Evolutionary conservation across 1,139 yeast genomes (phyloP), one percentile per base, ranked within the genome.

Genomic region (Taiozyma onychis): DNA sequence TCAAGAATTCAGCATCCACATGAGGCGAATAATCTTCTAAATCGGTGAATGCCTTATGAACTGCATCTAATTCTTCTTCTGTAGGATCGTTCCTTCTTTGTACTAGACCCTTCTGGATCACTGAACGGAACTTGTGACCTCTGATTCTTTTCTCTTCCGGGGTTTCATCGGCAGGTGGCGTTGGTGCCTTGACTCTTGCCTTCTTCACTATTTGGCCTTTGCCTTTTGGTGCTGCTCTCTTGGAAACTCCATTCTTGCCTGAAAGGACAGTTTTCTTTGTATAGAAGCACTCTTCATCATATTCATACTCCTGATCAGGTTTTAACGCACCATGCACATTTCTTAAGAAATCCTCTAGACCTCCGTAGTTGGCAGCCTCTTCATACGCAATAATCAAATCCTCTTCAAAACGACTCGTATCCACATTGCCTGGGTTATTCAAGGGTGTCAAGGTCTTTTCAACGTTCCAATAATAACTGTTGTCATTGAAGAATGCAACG

Each of bases 41-140:
- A 45, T 78, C 72, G 53, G 71, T 67, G 47, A 80, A 67, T 22
- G 73, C 70, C 50, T 72, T 66, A 41, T 80, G 62, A 9, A 79
- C 75, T 14, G 72, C 69, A 57, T 69, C 68, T 51, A 78, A 66
- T 58, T 78, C 83, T 47, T 75, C 78, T 3, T 73, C 73, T 3
- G 54, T 51, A 43, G 61, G 62, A 13, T 51, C 37, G 4, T 35
- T 46, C 13, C 39, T 45, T 46, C 60, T 52, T 46, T 66, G 72
- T 9, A 61, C 28, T 8, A 61, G 44, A 4, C 65, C 53, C 55
- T 65, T 45, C 44, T 63, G 63, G 22, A 70, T 9, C 53, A 67
- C 41, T 50, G 66, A 28, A 55, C 72, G 47, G 63, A 73, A 45
- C 2, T 22, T 26, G 14, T 43, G 34, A 8, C 37, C 52, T 26